Conservation (phyloP, 306 rosid species). For the Biancaea sappan region DNA sequence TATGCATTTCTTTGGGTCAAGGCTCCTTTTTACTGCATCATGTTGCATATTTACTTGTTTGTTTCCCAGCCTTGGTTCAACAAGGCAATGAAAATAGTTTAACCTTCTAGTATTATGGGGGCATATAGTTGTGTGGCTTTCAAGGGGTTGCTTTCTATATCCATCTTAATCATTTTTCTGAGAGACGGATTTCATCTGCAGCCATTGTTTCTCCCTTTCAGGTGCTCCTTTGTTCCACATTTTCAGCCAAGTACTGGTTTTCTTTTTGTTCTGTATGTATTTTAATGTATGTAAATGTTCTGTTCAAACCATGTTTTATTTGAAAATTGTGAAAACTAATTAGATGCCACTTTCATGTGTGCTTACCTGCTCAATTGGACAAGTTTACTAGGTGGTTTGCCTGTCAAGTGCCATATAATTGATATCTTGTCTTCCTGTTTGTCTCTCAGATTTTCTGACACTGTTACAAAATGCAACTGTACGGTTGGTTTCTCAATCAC, state of each 20-base stretch:
- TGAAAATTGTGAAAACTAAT: not conserved
- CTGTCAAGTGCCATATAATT: not conserved
- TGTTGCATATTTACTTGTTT: not conserved
- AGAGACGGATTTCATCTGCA: not conserved
- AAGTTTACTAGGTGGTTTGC: not conserved
- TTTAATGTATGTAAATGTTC: not conserved
- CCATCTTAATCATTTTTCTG: not conserved
- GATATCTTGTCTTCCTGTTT: not conserved
- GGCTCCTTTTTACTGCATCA: not conserved
- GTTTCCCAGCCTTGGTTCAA: slow-evolving; percentile 1
- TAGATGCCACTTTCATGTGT: not conserved
- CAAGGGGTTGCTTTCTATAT: not conserved
- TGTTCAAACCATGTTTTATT: not conserved
- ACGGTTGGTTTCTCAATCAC: not conserved
- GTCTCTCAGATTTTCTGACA: not conserved
- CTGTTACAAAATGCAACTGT: not conserved
- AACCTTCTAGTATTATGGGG: not conserved
- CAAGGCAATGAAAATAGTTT: not conserved
- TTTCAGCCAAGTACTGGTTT: not conserved
- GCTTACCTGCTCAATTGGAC: not conserved
- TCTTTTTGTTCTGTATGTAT: not conserved
- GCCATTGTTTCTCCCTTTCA: not conserved
- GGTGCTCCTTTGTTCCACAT: not conserved
- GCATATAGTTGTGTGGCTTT: not conserved
- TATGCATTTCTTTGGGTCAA: too few species aligned